Percentiles rank a stretch among this genome's conserved stretches.
These are phyloP conservation scores for Cydonia oblonga DNA, from an alignment of 331 rosid species.

Conservation along the genomic window DNA sequence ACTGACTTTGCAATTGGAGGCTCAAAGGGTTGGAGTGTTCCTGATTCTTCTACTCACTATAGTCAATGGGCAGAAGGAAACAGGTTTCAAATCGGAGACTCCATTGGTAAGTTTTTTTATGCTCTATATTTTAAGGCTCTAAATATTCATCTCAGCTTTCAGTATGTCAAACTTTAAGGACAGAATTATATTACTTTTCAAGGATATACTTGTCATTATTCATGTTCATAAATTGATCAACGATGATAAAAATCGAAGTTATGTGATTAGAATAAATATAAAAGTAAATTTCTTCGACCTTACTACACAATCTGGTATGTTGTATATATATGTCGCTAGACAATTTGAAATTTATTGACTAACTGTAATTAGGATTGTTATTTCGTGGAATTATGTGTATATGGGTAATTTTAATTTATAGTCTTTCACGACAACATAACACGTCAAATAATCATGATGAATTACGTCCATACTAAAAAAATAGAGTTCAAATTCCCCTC, in stretches of 20 bases:
- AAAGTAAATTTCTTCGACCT: not conserved
- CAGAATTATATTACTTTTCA: not conserved
- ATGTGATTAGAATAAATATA: not conserved
- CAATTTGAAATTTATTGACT: too few relatives aligned
- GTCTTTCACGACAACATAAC: not conserved
- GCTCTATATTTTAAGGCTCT: not conserved
- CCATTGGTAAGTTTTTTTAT: constrained; percentile 35
- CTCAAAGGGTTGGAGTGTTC: constrained; percentile 54
- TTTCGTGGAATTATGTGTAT: not conserved
- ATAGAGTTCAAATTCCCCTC: not conserved
- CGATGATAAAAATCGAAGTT: not conserved
- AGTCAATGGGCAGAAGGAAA: constrained; percentile 60
- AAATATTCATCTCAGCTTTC: not conserved
- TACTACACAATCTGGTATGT: not conserved
- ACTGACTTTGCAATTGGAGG: constrained; percentile 46
- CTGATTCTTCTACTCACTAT: constrained; percentile 30
- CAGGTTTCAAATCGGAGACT: constrained; percentile 64
- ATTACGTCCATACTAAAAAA: not conserved
- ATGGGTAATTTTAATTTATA: not conserved
- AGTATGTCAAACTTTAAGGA: not conserved
- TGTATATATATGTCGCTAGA: too few relatives aligned
- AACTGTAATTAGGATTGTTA: not conserved
- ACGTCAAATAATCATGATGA: not conserved
- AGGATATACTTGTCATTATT: not conserved
- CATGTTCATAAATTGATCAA: not conserved